These are phyloP conservation scores for Filosporella fistucella DNA, from an alignment of 495 filamentous ascomycete species.

Conservation along the genomic window DNA sequence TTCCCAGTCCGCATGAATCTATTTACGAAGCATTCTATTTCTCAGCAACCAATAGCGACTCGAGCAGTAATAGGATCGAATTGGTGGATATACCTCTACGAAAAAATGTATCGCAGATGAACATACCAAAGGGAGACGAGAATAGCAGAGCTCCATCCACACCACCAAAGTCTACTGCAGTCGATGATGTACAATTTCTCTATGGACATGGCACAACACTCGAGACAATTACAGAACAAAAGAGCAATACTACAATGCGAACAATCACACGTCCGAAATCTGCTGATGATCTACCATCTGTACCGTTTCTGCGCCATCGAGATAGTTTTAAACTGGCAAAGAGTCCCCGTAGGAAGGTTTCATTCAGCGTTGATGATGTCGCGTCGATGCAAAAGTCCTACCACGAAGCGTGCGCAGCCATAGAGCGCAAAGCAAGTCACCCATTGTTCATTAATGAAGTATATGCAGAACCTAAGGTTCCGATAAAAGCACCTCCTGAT, in stretches of 20 bases:
- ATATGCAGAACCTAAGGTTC: constrained; percentile 31
- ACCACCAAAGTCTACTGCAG: not conserved
- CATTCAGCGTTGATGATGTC: constrained; percentile 33
- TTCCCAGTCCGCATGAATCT: constrained; percentile 31
- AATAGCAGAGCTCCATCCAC: constrained; percentile 9
- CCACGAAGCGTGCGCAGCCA: constrained; percentile 18
- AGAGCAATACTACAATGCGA: constrained; percentile 26
- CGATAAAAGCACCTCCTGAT: constrained; percentile 27
- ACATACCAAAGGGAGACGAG: constrained; percentile 16
- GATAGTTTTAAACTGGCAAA: constrained; percentile 20
- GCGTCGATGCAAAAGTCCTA: constrained; percentile 30
- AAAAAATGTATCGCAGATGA: not conserved
- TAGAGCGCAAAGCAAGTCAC: constrained; percentile 27
- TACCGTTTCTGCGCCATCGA: constrained; percentile 14
- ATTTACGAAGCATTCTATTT: constrained; percentile 32
- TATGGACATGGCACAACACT: constrained; percentile 37
- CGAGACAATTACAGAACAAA: constrained; percentile 35
- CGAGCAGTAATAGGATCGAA: constrained; percentile 11
- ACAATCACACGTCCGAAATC: constrained; percentile 12
- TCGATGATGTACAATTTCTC: constrained; percentile 26
- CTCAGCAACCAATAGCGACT: constrained; percentile 26
- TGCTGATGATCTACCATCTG: constrained; percentile 9
- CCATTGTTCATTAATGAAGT: constrained; percentile 27
- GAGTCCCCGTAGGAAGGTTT: constrained; percentile 21
- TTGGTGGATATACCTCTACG: constrained; percentile 20